Percentiles rank a stretch among this genome's conserved stretches.
Conservation (phyloP, 805 yeast species). For the Candida nitratophila region DNA sequence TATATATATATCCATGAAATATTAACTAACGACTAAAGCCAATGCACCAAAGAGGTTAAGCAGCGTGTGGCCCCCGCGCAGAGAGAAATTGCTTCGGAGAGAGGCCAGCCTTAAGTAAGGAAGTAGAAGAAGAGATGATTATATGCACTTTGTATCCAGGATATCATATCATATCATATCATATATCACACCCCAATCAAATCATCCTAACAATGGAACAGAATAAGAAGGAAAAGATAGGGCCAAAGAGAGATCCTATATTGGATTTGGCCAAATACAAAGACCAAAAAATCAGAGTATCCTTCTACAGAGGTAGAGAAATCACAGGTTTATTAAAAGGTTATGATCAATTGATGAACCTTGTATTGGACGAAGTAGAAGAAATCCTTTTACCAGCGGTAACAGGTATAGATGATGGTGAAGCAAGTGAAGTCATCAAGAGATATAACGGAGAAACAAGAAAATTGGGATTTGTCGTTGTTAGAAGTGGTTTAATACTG, state of each 20-base stretch:
- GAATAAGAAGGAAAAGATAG: slow-evolving; percentile 3
- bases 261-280: slow-evolving; percentile 71
- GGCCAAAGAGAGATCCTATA: slow-evolving; percentile 86
- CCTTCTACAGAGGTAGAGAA: slow-evolving; percentile 75
- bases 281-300: slow-evolving; percentile 67
- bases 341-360: slow-evolving; percentile 71
- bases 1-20: too few species aligned
- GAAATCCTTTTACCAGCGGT: slow-evolving; percentile 30
- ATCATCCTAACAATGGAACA: neutral
- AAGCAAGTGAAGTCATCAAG: slow-evolving; percentile 25
- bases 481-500: slow-evolving; percentile 75
- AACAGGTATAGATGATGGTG: slow-evolving; percentile 60
- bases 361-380: slow-evolving; percentile 62
- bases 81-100: too few species aligned
- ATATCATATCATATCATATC: too few species aligned
- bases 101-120: too few species aligned
- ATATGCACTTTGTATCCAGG: too few species aligned
- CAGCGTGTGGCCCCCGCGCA: too few species aligned
- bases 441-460: slow-evolving; percentile 50
- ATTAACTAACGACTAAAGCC: too few species aligned
- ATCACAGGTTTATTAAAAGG: slow-evolving; percentile 81
- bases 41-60: too few species aligned
- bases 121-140: too few species aligned
- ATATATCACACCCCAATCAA: too few species aligned
- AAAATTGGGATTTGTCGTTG: slow-evolving; percentile 69